Percentiles rank a stretch among this genome's conserved stretches.
phyloP scores from a whole-genome alignment of 257 asterid genomes.

The Scutellaria baicalensis region DNA sequence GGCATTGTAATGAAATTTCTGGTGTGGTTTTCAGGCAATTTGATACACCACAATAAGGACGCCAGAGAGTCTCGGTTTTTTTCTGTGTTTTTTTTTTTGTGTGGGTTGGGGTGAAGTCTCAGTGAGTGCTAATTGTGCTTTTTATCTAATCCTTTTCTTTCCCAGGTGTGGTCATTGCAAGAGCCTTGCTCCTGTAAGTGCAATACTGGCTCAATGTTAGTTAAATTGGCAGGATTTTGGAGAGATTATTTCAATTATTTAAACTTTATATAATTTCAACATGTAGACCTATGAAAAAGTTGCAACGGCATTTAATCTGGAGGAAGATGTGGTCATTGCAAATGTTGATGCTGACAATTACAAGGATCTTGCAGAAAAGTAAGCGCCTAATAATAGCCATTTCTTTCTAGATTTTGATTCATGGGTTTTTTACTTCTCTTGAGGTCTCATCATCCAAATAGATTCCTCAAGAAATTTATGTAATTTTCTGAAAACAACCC shows the following conservation, averaged over 20 bases:
- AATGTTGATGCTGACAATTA: conserved; percentile 80
- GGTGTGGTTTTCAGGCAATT: neutral
- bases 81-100: neutral
- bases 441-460: neutral
- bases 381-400: conserved; percentile 19
- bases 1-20: neutral
- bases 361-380: conserved; percentile 84
- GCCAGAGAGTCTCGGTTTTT: neutral
- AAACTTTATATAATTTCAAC: conserved; percentile 11
- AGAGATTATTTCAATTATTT: neutral
- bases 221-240: conserved; percentile 7
- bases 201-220: conserved; percentile 6
- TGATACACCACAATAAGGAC: neutral
- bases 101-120: neutral
- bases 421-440: neutral
- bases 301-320: conserved; percentile 70
- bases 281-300: conserved; percentile 77
- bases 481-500: neutral
- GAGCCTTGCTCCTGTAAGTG: conserved; percentile 91
- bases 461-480: neutral
- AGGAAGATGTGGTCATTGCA: conserved; percentile 80
- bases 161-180: conserved; percentile 98
- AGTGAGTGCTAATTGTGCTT: neutral
- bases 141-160: conserved; percentile 18
- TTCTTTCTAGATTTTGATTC: neutral